Conservation (phyloP, 306 rosid species). For the Quercus suber region DNA sequence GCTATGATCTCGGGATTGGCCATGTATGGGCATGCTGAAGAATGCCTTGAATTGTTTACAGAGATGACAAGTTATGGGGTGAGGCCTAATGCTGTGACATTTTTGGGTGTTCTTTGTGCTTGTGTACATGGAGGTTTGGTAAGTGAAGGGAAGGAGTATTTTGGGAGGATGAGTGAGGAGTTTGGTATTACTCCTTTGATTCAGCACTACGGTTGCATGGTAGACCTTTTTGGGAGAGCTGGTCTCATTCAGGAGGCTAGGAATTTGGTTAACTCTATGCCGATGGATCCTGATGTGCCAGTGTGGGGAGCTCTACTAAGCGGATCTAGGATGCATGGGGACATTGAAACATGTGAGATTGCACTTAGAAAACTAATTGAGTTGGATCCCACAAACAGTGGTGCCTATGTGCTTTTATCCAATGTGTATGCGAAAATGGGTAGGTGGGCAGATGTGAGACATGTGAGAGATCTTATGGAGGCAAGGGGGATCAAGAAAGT, state of each 20-base stretch:
- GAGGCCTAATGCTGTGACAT: conserved; percentile 60
- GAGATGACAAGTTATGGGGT: conserved; percentile 40
- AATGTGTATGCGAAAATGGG: conserved; percentile 57
- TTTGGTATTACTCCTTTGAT: conserved; percentile 44
- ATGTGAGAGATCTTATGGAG: conserved; percentile 54
- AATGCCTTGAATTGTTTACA: conserved; percentile 41
- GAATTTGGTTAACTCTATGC: conserved; percentile 53
- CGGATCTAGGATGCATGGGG: conserved; percentile 58
- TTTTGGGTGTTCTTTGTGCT: conserved; percentile 62
- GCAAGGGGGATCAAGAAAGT: conserved; percentile 49
- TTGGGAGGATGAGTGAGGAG: conserved; percentile 48
- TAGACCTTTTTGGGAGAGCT: conserved; percentile 54
- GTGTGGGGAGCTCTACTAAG: conserved; percentile 62
- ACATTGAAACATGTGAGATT: conserved; percentile 49
- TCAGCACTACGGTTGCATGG: conserved; percentile 67
- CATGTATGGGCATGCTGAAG: conserved; percentile 49
- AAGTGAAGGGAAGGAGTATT: conserved; percentile 49
- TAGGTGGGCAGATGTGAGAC: conserved; percentile 42
- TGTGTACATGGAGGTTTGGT: conserved; percentile 70
- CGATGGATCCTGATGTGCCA: conserved; percentile 55
- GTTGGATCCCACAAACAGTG: conserved; percentile 58
- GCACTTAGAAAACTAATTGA: conserved; percentile 45
- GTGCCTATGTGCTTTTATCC: conserved; percentile 60
- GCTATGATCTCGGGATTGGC: conserved; percentile 54
- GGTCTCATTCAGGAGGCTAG: conserved; percentile 46